A percentile compares a stretch with the other conserved stretches of the same genome.
These are phyloP conservation scores for Myochromella boudieri DNA, from an alignment of 768 basidiomycete genomes.

Conservation along the genomic window DNA sequence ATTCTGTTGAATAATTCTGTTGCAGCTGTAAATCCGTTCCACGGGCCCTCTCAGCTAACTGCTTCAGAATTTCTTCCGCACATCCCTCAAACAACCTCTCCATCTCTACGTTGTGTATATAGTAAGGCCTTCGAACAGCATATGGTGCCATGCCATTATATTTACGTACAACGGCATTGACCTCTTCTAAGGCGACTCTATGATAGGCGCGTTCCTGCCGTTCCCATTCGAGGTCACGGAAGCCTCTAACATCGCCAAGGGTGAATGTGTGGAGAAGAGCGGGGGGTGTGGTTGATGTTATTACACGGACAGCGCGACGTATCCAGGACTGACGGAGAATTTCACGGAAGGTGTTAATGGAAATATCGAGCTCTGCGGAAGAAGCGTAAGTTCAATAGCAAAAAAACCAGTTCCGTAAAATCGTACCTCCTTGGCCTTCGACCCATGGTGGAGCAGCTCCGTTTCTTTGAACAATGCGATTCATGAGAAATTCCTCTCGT, in stretches of 20 bases:
- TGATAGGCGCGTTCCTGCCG: conserved; percentile 66
- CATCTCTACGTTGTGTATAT: conserved; percentile 58
- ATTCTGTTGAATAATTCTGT: neutral
- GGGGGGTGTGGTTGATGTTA: conserved; percentile 46
- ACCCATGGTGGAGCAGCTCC: conserved; percentile 89
- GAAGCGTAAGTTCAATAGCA: neutral
- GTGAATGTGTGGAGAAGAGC: conserved; percentile 35
- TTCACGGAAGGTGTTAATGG: conserved; percentile 61
- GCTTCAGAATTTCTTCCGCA: conserved; percentile 50
- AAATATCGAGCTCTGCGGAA: conserved; percentile 61
- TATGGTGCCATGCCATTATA: conserved; percentile 83
- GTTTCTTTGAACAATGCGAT: conserved; percentile 78
- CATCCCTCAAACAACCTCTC: conserved; percentile 49
- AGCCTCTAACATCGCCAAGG: conserved; percentile 33
- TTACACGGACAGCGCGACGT: conserved; percentile 67
- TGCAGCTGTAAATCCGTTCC: conserved; percentile 3
- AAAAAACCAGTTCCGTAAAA: neutral
- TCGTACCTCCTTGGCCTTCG: conserved; percentile 69
- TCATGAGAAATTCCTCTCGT: conserved; percentile 82
- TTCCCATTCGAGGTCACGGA: conserved; percentile 74
- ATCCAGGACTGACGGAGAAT: conserved; percentile 69
- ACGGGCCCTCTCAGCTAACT: conserved; percentile 29
- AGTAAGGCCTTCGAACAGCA: conserved; percentile 65
- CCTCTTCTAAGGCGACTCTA: conserved; percentile 61
- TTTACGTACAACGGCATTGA: conserved; percentile 74